phyloP scores from a whole-genome alignment of 2,329 filamentous ascomycete species.

The Fusarium chuoi region DNA sequence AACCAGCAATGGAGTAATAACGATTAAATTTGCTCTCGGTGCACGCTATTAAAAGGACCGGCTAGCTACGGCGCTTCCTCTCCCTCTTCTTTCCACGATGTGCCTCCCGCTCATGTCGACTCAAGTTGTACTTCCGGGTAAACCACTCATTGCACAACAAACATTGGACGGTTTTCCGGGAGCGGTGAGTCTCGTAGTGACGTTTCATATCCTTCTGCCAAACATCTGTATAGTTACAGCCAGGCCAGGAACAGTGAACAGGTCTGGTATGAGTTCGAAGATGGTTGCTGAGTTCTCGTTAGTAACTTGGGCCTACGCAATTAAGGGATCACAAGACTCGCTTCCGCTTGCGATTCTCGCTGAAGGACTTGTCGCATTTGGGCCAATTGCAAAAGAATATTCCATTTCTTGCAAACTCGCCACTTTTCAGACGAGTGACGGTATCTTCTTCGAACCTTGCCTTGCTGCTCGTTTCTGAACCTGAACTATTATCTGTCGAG shows the following conservation, averaged over 20 bases:
- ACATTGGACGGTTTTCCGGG: constrained; percentile 9
- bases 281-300: constrained; percentile 29
- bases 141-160: constrained; percentile 1
- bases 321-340: neutral
- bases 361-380: constrained; percentile 7
- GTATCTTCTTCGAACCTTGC: constrained; percentile 19
- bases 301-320: neutral
- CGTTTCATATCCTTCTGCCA: constrained; percentile 30
- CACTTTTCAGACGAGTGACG: constrained; percentile 19
- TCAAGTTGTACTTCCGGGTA: constrained; percentile 17
- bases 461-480: neutral
- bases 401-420: constrained; percentile 27
- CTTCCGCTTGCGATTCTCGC: constrained; percentile 22
- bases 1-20: no score
- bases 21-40: neutral
- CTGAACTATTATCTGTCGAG: neutral
- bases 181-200: constrained; percentile 18
- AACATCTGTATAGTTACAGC: constrained; percentile 7
- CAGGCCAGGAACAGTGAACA: constrained; percentile 24
- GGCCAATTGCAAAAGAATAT: constrained; percentile 20
- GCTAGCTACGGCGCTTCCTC: neutral
- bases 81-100: constrained; percentile 20
- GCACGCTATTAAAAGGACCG: neutral
- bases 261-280: constrained; percentile 32
- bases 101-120: constrained; percentile 12